A percentile compares a stretch with the other conserved stretches of the same genome.
Evolutionary conservation across 2,329 filamentous ascomycete species (phyloP).

Genomic region (Sphaerulina musiva): DNA sequence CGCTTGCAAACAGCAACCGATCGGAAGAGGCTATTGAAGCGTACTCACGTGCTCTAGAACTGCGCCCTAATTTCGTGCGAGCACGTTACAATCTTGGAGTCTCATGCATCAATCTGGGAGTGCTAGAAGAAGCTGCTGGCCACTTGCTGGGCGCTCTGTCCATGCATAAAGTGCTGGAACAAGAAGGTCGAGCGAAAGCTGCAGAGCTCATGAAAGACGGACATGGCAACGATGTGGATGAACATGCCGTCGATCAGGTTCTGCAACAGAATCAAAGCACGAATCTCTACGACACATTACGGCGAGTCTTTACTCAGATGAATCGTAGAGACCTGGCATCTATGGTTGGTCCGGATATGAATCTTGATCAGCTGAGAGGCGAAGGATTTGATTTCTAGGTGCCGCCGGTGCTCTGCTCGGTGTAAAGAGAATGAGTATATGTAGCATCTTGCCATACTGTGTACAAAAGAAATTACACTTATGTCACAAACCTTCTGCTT

Average conservation of each 20-base stretch:
- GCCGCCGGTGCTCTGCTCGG: not conserved
- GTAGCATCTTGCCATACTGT: not conserved
- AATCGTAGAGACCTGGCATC: conserved; percentile 80
- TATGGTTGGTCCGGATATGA: conserved; percentile 79
- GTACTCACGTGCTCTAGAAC: conserved; percentile 83
- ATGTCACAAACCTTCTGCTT: too few species aligned
- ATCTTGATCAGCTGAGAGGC: conserved; percentile 78
- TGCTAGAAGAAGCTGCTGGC: conserved; percentile 84
- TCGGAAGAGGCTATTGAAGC: conserved; percentile 94
- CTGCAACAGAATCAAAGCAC: conserved; percentile 93
- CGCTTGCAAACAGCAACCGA: conserved; percentile 87
- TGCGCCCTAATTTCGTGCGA: conserved; percentile 93
- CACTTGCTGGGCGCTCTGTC: conserved; percentile 85
- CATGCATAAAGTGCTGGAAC: conserved; percentile 93
- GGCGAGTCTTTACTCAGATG: conserved; percentile 96
- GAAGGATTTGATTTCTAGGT: conserved; percentile 73
- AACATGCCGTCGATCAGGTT: conserved; percentile 77
- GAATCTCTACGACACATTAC: conserved; percentile 89
- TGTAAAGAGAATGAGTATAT: not conserved
- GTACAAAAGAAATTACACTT: not conserved
- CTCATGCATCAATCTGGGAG: conserved; percentile 94
- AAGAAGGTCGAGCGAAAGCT: conserved; percentile 74
- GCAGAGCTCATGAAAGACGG: conserved; percentile 68
- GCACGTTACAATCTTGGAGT: conserved; percentile 96
- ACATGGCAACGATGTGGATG: conserved; percentile 47